Percentiles rank a stretch among this genome's conserved stretches.
phyloP scores from a whole-genome alignment of 2,329 filamentous ascomycete species.

The Colletotrichum chrysophilum region DNA sequence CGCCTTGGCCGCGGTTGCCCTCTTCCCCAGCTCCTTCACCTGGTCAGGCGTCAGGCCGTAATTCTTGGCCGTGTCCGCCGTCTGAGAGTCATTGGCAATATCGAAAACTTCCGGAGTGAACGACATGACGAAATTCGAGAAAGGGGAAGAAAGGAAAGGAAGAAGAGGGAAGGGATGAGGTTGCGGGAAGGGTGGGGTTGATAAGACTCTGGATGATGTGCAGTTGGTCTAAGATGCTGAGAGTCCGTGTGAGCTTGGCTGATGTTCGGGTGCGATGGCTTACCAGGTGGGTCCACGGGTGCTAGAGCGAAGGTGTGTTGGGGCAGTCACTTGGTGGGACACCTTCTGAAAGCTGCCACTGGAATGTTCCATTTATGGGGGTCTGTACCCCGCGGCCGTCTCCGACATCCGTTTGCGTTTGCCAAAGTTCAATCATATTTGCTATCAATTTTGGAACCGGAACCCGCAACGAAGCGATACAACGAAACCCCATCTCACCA shows the following conservation, averaged over 20 bases:
- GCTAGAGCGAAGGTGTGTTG: background rate
- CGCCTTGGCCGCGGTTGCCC: slow-evolving; percentile 74
- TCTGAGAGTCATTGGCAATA: slow-evolving; percentile 27
- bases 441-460: slow-evolving; percentile 7
- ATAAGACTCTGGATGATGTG: background rate
- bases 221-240: background rate
- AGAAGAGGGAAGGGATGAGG: background rate
- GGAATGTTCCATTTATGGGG: slow-evolving; percentile 8
- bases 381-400: slow-evolving; percentile 11
- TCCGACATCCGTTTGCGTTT: slow-evolving; percentile 18
- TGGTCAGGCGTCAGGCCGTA: slow-evolving; percentile 65
- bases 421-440: background rate
- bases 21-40: slow-evolving; percentile 65
- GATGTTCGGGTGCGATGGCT: background rate
- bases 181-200: background rate
- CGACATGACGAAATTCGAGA: slow-evolving; percentile 8
- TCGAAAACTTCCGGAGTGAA: slow-evolving; percentile 23
- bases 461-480: background rate
- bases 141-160: background rate
- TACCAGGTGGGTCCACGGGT: background rate
- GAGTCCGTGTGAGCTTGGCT: background rate
- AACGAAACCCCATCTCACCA: background rate
- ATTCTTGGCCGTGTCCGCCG: slow-evolving; percentile 34
- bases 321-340: background rate
- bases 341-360: background rate